Base-by-base conservation (phyloP, 2,329 filamentous ascomycete species). In the Huntiella bhutanensis region DNA sequence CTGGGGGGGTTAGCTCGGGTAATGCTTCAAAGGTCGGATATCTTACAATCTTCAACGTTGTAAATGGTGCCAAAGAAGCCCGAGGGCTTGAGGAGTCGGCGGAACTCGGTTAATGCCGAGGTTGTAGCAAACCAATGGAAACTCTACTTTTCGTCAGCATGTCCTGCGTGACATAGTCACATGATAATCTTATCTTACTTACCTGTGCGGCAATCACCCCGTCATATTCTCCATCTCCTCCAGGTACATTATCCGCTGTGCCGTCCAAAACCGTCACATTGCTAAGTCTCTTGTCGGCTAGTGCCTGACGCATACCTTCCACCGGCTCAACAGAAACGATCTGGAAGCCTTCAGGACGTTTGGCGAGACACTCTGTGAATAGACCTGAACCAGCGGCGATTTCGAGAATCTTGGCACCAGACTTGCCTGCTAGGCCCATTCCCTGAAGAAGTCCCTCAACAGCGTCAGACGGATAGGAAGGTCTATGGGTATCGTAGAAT, bases 41-140 rank as follows among this genome's bases (percentile, higher is more conserved):
- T 62, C 68, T 55, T 60, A 78, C 77, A 82, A 52, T 81, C 75
- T 57, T 83, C 79, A 49, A 78, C 64, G 54, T 83, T 84, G 80
- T 81, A 85, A 45, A 85, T 76, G 57, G 82, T 59, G 11, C 75
- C 80, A 22, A 85, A 64, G 22, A 66, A 65, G 5, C 70, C 71
- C 5, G 68, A 69, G 0, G 74, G 74, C 54, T 69, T 70, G 41
- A 85, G 60, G 0, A 80, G 69, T 41, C 79, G 70, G 53, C 75
- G 69, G n/a, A 85, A 78, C 54, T 83, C 78, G 40, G 64, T 59
- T 22, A 86, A 61, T 0, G 78, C 64, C 33, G 72, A 67, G 37
- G 33, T 40, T 16, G 41, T 37, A 17, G 53, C 62, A 58, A 56
- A 75, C 73, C 74, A 77, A 54, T 73, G 70, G 55, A 72, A 73